phyloP scores from a whole-genome alignment of 2,329 filamentous ascomycete species.

The Arthrobotrys pseudoclavata region DNA sequence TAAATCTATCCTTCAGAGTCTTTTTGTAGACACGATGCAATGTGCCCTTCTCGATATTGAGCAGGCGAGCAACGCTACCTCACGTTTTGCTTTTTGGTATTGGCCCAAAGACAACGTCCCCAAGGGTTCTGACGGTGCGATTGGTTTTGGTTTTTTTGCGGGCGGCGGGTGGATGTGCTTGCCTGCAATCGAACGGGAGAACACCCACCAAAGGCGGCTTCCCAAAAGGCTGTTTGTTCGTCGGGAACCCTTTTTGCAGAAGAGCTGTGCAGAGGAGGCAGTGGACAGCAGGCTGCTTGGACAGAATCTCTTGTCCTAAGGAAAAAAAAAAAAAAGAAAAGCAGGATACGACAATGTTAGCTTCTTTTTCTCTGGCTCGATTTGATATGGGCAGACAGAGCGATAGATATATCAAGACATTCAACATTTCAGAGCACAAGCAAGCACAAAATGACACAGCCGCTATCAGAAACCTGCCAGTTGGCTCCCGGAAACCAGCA shows the following conservation, averaged over 20 bases:
- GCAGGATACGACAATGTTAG: slow-evolving; percentile 33
- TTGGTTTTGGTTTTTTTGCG: slow-evolving; percentile 9
- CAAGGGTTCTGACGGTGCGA: slow-evolving; percentile 2
- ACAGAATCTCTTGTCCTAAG: slow-evolving; percentile 4
- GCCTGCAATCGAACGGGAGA: not conserved
- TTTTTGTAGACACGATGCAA: slow-evolving; percentile 47
- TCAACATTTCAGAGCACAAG: slow-evolving; percentile 23
- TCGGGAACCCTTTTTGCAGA: slow-evolving; percentile 4
- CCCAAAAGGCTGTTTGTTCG: slow-evolving; percentile 38
- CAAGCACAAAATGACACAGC: slow-evolving; percentile 42
- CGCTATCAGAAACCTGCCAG: slow-evolving; percentile 50
- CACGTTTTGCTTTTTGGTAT: slow-evolving; percentile 33
- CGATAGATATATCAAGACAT: slow-evolving; percentile 49
- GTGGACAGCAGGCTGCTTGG: not conserved
- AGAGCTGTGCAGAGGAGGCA: slow-evolving; percentile 3
- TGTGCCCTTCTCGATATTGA: slow-evolving; percentile 28
- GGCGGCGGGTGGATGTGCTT: not conserved
- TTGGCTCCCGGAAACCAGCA: slow-evolving; percentile 32
- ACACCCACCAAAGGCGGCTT: slow-evolving; percentile 52
- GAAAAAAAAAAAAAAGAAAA: slow-evolving; percentile 13
- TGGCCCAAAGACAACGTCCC: not conserved
- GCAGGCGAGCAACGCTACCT: slow-evolving; percentile 25
- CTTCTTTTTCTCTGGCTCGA: slow-evolving; percentile 42
- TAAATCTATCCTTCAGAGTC: slow-evolving; percentile 47
- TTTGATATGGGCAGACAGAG: slow-evolving; percentile 55